Evolutionary conservation across 108 stramenopile species (phyloP).

Genomic region (Nitzschia palea): DNA sequence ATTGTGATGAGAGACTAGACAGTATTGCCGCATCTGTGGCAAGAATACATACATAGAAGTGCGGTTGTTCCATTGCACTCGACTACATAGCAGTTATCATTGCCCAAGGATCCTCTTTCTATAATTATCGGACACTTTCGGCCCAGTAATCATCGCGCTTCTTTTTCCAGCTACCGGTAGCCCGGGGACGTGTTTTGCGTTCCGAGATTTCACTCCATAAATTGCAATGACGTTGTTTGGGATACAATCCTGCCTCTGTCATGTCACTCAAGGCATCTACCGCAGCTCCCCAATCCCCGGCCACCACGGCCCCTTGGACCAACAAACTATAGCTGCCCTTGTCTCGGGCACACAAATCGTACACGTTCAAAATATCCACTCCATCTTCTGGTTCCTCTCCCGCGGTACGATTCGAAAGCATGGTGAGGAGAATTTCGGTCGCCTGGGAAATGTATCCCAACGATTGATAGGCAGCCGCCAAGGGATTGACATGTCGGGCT

Average conservation of each 20-base stretch:
- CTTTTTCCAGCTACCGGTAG: constrained; percentile 61
- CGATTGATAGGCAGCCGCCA: constrained; percentile 63
- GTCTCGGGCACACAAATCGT: constrained; percentile 67
- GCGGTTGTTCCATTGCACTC: too few relatives aligned
- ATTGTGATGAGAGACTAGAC: too few relatives aligned
- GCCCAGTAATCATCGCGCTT: constrained; percentile 67
- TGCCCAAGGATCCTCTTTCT: too few relatives aligned
- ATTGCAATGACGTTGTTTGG: constrained; percentile 67
- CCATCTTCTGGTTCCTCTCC: constrained; percentile 54
- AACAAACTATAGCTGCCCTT: constrained; percentile 74
- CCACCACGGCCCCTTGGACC: constrained; percentile 64
- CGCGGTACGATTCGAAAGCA: constrained; percentile 55
- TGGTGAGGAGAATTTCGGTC: constrained; percentile 41
- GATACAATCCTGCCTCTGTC: constrained; percentile 73
- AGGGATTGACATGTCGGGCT: constrained; percentile 60
- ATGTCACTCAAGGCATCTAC: constrained; percentile 65
- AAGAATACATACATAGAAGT: too few relatives aligned
- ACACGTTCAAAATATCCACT: constrained; percentile 38
- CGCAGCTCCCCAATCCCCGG: constrained; percentile 65
- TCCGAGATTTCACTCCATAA: constrained; percentile 69
- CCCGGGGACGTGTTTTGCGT: constrained; percentile 51
- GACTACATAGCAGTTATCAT: neutral
- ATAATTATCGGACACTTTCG: constrained; percentile 47
- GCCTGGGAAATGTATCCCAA: constrained; percentile 52
- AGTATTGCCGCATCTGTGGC: too few relatives aligned